Evolutionary conservation across 1,284 basidiomycete genomes (phyloP), one percentile per base, ranked within the genome.

Genomic region (Apiotrichum porosum): DNA sequence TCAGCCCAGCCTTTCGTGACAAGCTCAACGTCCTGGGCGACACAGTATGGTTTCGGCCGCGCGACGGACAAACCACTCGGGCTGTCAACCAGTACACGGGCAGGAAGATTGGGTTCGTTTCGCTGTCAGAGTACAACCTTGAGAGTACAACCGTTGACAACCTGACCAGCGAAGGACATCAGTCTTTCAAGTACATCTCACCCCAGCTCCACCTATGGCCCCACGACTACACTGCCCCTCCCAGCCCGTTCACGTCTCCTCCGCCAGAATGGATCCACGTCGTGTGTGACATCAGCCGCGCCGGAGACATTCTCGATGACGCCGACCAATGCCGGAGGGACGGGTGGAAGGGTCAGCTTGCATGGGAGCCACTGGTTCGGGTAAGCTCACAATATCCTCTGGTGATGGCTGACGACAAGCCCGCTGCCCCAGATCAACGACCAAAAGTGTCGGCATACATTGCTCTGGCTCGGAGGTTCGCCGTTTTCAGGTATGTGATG

Each of bases 121-220:
- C n/a, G n/a, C n/a, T n/a, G n/a, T n/a, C n/a, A n/a, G n/a, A n/a
- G n/a, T n/a, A n/a, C n/a, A n/a, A n/a, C n/a, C n/a, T n/a, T 22
- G 15, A 21, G 14, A n/a, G 10, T 4, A 18, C 9, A 28, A 12
- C 14, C 15, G 14, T 6, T 22, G 22, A 13, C 6, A 37, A 14
- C 24, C 14, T 8, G 6, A 33, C 3, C 31, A 70, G 70, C 8
- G 61, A 66, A 44, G 70, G 70, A 1, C 63, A 64, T 30, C 71
- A 74, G 58, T 89, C 86, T 26, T 94, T 93, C 73, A 75, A 84
- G 58, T 95, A 95, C 65, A 76, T 86, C 36, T 86, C 85, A 0
- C 82, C 85, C 21, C 80, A 85, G 44, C 76, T 84, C 44, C 81
- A 84, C 10, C 77, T 93, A 42, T 82, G 79, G 9, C 87, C 86